A percentile compares a stretch with the other conserved stretches of the same genome.
Evolutionary conservation across 2,329 filamentous ascomycete species (phyloP).

Genomic region (Zymoseptoria crescenta): DNA sequence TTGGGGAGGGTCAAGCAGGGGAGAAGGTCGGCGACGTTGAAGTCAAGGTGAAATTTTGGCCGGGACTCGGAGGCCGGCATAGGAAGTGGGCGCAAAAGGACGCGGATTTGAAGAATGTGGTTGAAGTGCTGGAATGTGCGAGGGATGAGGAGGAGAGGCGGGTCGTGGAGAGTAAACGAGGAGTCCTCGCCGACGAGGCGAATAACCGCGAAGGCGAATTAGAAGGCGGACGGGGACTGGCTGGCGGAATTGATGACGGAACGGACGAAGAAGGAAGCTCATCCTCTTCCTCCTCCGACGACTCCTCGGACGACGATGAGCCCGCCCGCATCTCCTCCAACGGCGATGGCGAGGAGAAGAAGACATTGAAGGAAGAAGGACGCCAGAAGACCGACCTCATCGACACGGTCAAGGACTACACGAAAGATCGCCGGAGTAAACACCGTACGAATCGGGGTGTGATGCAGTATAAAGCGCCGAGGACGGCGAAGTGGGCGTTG

Average conservation of each 20-base stretch:
- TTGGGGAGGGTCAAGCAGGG: slow-evolving; percentile 37
- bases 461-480: slow-evolving; percentile 63
- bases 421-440: slow-evolving; percentile 50
- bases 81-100: slow-evolving; percentile 48
- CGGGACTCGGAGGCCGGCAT: slow-evolving; percentile 54
- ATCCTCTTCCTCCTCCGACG: slow-evolving; percentile 14
- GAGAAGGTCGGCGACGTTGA: slow-evolving; percentile 52
- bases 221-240: not conserved
- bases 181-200: slow-evolving; percentile 7
- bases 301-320: slow-evolving; percentile 8
- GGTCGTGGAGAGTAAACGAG: slow-evolving; percentile 25
- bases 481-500: slow-evolving; percentile 51
- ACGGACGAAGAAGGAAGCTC: slow-evolving; percentile 9
- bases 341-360: slow-evolving; percentile 2
- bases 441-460: slow-evolving; percentile 60
- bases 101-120: slow-evolving; percentile 48
- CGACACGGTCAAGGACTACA: slow-evolving; percentile 53
- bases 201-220: slow-evolving; percentile 4
- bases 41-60: slow-evolving; percentile 52
- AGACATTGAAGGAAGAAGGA: slow-evolving; percentile 29
- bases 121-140: slow-evolving; percentile 57
- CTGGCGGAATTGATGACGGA: slow-evolving; percentile 6
- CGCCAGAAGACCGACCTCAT: slow-evolving; percentile 32
- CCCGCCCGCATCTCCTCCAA: not conserved
- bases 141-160: slow-evolving; percentile 46